Evolutionary conservation across 2,329 filamentous ascomycete genomes (phyloP), one percentile per base, ranked within the genome.

Genomic region (Fusarium compactum): DNA sequence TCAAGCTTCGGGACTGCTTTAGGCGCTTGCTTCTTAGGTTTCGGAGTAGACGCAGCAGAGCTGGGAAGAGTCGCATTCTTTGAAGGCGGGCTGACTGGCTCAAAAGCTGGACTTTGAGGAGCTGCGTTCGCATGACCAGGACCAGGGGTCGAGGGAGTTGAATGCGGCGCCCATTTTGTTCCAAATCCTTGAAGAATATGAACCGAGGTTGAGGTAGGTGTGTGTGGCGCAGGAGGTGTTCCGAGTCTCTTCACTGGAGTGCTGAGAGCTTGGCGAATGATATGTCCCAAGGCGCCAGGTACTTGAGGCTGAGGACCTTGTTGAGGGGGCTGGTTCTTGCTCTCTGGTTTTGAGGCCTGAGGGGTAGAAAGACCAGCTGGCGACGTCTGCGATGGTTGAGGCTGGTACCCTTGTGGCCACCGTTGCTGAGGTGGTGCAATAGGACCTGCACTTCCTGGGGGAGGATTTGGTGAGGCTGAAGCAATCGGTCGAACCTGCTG

Each of bases 161-260:
- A 84, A 8, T 82, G 83, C 18, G 85, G 80, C 4, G 83, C 86
- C 89, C 89, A 91, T 73, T 85, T 86, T 0, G 89, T 91, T 46
- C 86, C 87, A 62, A 82, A 80, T 0, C 80, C 80, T 46, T 78
- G 75, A 2, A 74, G 76, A 25, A 81, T 61, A 16, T 78, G 72
- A 15, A 63, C 55, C 7, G 76, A 75, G n/a, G 72, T 76, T 15
- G 77, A 73, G 14, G 76, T 67, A 9, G 81, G 81, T 1, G 81
- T 83, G 18, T 78, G 78, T 18, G 81, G 80, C 32, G 77, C 68
- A 18, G 77, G 74, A 9, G 78, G 74, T 20, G 75, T 76, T 40
- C 78, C 78, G 29, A 71, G 61, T 29, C 77, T 76, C 50, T 78
- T 81, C 12, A 74, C 64, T n/a, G 77, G 79, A 2, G 80, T 78